Evolutionary conservation across 257 asterid genomes (phyloP).

Genomic region (Jasminum sambac): DNA sequence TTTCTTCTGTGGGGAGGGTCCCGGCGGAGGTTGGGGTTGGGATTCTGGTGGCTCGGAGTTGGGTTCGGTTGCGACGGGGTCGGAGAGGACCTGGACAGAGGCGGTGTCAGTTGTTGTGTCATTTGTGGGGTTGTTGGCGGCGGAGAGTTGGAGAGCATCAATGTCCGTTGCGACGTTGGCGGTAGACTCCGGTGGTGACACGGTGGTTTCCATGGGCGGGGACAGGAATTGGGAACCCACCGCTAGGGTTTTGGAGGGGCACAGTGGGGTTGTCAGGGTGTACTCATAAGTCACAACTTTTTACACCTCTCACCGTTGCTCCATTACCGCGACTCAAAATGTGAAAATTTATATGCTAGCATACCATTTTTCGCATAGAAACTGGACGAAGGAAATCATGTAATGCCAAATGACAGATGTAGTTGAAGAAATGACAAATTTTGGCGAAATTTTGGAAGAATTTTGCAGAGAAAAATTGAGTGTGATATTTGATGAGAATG

Average conservation of each 20-base stretch:
- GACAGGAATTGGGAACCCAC: slow-evolving; percentile 1
- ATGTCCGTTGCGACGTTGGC: slow-evolving; percentile 1
- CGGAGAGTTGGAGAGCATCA: not conserved
- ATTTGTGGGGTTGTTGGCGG: not conserved
- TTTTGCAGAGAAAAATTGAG: no score
- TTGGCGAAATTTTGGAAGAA: no score
- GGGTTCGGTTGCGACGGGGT: slow-evolving; percentile 29
- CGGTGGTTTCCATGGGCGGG: slow-evolving; percentile 50
- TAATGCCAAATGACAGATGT: no score
- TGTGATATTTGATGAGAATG: no score
- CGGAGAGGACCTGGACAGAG: slow-evolving; percentile 25
- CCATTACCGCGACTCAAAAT: no score
- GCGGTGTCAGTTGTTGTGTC: slow-evolving; percentile 30
- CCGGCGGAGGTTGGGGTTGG: slow-evolving; percentile 2
- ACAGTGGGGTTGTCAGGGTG: no score
- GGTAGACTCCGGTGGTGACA: slow-evolving; percentile 34
- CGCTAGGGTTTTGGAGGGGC: slow-evolving; percentile 30
- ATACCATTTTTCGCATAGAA: no score
- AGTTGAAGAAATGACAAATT: no score
- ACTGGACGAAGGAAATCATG: no score
- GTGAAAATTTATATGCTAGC: no score
- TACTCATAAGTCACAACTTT: no score
- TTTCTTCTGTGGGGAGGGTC: slow-evolving; percentile 48
- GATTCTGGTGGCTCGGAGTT: slow-evolving; percentile 26
- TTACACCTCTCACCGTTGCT: no score